Conservation (phyloP, 352 stramenopile species). For the Pythium utonaiense region DNA sequence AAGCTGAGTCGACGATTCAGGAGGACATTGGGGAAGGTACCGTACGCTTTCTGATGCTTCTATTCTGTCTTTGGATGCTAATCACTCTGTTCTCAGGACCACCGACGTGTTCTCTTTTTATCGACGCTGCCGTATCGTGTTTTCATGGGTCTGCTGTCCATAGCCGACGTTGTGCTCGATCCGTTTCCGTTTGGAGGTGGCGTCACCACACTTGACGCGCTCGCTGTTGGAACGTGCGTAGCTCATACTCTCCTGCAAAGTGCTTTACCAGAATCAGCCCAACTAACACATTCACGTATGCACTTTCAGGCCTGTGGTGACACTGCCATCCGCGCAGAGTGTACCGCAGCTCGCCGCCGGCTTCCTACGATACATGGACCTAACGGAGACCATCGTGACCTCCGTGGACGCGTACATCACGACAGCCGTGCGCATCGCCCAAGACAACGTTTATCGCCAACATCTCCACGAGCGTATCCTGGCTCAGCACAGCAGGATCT, state of each 20-base stretch:
- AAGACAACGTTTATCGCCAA: conserved; percentile 14
- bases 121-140: conserved; percentile 49
- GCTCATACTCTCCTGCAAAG: no score
- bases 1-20: conserved; percentile 39
- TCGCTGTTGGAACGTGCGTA: conserved; percentile 74
- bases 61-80: no score
- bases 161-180: conserved; percentile 73
- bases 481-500: conserved; percentile 15
- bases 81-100: conserved; percentile 8
- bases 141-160: conserved; percentile 51
- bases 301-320: conserved; percentile 45
- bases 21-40: conserved; percentile 31
- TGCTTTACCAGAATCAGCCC: no score
- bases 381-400: conserved; percentile 37
- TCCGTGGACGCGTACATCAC: conserved; percentile 41
- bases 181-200: conserved; percentile 83
- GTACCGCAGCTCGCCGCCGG: conserved; percentile 56
- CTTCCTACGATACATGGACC: conserved; percentile 55
- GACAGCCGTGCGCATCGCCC: conserved; percentile 31
- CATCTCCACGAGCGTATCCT: conserved; percentile 14
- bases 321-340: conserved; percentile 43
- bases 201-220: conserved; percentile 78
- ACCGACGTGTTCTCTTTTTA: conserved; percentile 55
- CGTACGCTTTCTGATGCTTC: no score
- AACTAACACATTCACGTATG: no score